phyloP scores from a whole-genome alignment of 441 rosid species.

The Brassica hybrid region DNA sequence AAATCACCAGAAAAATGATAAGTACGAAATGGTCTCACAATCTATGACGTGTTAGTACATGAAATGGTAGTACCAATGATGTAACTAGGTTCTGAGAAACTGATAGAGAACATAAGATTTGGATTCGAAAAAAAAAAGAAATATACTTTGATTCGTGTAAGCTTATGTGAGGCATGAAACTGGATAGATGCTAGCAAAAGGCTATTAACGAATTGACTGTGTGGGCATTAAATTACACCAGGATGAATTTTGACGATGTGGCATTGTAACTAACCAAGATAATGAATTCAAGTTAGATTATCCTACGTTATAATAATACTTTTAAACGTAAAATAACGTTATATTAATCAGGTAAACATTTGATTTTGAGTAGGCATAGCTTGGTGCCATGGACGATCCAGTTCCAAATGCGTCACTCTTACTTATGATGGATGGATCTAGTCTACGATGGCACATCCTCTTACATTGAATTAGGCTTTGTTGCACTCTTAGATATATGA shows the following conservation, averaged over 20 bases:
- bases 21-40: neutral
- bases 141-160: neutral
- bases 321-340: neutral
- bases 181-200: neutral
- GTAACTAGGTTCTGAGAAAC: neutral
- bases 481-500: constrained; percentile 1
- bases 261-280: neutral
- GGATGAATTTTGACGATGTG: neutral
- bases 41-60: constrained; percentile 1
- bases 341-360: constrained; percentile 7
- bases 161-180: neutral
- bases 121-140: too few species aligned
- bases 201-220: neutral
- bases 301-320: neutral
- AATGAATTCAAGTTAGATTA: neutral
- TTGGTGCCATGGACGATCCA: neutral
- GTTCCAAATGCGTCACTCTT: neutral
- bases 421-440: neutral
- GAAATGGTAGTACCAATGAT: constrained; percentile 2
- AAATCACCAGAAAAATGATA: neutral
- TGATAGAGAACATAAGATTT: neutral
- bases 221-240: neutral
- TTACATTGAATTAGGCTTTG: neutral
- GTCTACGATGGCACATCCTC: neutral
- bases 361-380: constrained; percentile 1